These are phyloP conservation scores for Nitzschia sp. DNA, from an alignment of 108 stramenopile genomes.

Conservation along the genomic window DNA sequence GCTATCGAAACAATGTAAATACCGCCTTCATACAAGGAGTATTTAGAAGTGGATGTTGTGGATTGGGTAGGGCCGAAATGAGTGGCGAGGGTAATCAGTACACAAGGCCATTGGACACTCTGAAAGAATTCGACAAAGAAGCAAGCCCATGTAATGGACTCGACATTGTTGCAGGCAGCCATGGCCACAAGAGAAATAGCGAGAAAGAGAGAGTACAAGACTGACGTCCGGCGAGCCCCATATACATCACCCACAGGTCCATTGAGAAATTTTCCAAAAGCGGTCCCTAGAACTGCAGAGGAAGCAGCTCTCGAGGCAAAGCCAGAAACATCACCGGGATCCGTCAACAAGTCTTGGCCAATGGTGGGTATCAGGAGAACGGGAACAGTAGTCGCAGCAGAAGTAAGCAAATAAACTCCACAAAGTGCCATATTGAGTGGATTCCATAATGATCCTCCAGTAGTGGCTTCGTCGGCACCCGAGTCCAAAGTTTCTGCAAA, in stretches of 20 bases:
- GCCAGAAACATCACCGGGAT: slow-evolving; percentile 34
- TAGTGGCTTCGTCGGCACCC: slow-evolving; percentile 4
- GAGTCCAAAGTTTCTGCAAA: slow-evolving; percentile 27
- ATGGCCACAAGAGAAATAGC: slow-evolving; percentile 51
- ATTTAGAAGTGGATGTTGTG: not conserved
- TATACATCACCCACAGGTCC: slow-evolving; percentile 67
- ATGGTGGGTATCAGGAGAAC: slow-evolving; percentile 65
- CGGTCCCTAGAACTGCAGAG: slow-evolving; percentile 62
- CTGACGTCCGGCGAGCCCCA: slow-evolving; percentile 62
- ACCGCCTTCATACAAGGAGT: slow-evolving; percentile 61
- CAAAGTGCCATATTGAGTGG: slow-evolving; percentile 67
- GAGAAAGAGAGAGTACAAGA: slow-evolving; percentile 46
- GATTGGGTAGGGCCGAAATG: slow-evolving; percentile 43
- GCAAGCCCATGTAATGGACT: slow-evolving; percentile 52
- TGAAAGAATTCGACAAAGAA: slow-evolving; percentile 72
- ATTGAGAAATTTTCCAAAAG: slow-evolving; percentile 78
- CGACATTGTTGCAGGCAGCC: slow-evolving; percentile 38
- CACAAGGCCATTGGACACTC: slow-evolving; percentile 71
- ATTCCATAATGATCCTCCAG: slow-evolving; percentile 43
- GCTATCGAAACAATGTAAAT: slow-evolving; percentile 70
- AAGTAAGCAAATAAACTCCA: slow-evolving; percentile 46
- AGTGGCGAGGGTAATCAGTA: slow-evolving; percentile 66
- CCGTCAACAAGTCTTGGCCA: slow-evolving; percentile 40
- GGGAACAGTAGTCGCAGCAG: slow-evolving; percentile 64
- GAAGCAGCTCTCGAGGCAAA: slow-evolving; percentile 68